A percentile compares a stretch with the other conserved stretches of the same genome.
Conservation (phyloP, 768 basidiomycete genomes). For the Cystobasidium ongulense region DNA sequence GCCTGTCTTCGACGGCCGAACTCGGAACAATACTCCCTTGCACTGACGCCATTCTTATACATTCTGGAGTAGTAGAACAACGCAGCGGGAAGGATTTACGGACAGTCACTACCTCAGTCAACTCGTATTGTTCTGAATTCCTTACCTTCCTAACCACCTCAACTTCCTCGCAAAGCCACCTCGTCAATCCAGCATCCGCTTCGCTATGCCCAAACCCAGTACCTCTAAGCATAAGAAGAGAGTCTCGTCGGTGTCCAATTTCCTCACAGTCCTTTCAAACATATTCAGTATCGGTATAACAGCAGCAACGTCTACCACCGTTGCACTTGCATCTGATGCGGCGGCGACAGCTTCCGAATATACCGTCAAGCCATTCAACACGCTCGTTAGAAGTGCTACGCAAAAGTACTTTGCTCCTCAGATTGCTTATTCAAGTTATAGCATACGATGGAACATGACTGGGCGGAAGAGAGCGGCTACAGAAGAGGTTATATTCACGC, state of each 20-base stretch:
- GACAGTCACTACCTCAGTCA: too few species aligned
- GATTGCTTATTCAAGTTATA: constrained; percentile 4
- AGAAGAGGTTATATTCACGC: background rate
- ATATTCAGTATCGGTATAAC: constrained; percentile 13
- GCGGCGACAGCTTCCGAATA: background rate
- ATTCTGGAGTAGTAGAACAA: too few species aligned
- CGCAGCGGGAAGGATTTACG: too few species aligned
- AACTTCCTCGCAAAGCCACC: background rate
- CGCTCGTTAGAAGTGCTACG: constrained; percentile 10
- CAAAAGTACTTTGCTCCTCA: constrained; percentile 12
- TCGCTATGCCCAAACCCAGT: background rate
- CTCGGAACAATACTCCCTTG: too few species aligned
- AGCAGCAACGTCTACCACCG: constrained; percentile 16
- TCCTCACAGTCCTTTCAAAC: constrained; percentile 5
- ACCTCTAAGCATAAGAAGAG: background rate
- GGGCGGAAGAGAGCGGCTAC: background rate
- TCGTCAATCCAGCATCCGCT: background rate
- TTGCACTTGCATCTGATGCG: background rate
- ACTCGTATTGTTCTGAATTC: too few species aligned
- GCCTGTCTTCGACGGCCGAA: too few species aligned
- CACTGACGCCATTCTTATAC: too few species aligned
- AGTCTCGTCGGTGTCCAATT: background rate
- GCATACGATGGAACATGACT: background rate
- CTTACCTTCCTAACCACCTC: too few species aligned
- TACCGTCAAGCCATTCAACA: constrained; percentile 22